phyloP scores from a whole-genome alignment of 306 rosid genomes.

The Delonix regia region DNA sequence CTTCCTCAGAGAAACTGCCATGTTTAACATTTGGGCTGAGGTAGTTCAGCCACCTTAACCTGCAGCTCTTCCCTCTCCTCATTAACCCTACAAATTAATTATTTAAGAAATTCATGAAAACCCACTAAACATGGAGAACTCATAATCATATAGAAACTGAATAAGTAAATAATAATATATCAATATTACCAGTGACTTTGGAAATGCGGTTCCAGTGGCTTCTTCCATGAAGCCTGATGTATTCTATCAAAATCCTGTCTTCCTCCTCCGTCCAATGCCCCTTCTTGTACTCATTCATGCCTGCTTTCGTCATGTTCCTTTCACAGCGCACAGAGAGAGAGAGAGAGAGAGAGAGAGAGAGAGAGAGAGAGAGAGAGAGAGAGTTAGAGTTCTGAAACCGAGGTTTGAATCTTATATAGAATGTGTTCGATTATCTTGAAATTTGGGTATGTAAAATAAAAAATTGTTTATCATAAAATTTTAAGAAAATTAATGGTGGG shows the following conservation, averaged over 20 bases:
- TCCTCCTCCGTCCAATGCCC: constrained; percentile 51
- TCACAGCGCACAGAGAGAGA: not conserved
- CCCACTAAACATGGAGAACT: too few relatives aligned
- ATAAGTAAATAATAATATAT: not conserved
- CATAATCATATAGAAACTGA: not conserved
- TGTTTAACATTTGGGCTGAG: constrained; percentile 17
- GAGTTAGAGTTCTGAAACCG: not conserved
- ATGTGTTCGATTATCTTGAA: not conserved
- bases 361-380: not conserved
- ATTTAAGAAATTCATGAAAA: too few relatives aligned
- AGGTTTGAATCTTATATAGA: not conserved
- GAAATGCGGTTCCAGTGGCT: constrained; percentile 46
- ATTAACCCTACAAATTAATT: not conserved
- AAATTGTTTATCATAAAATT: not conserved
- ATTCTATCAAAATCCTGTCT: constrained; percentile 42
- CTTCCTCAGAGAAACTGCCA: constrained; percentile 17
- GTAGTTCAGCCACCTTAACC: constrained; percentile 16
- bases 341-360: not conserved
- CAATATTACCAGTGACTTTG: constrained; percentile 36
- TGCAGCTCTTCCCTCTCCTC: constrained; percentile 21
- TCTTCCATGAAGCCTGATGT: constrained; percentile 35
- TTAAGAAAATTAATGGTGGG: not conserved
- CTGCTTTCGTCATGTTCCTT: not conserved
- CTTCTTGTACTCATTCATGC: constrained; percentile 29
- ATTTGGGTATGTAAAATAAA: not conserved